Evolutionary conservation across 495 filamentous ascomycete species (phyloP), one percentile per base, ranked within the genome.

Genomic region (Penicillium angulare): DNA sequence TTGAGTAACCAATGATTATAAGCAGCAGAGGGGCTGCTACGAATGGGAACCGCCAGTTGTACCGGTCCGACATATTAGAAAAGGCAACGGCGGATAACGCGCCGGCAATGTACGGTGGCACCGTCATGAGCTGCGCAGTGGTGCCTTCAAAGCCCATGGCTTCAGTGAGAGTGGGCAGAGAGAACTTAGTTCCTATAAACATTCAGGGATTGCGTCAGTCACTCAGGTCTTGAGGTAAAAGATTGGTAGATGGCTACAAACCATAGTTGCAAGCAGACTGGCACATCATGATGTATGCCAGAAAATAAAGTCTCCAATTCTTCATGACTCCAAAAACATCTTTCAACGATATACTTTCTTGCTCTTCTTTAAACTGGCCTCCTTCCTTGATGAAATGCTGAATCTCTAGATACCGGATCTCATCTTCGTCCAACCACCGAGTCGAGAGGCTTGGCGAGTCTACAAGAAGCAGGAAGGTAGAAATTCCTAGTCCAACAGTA

Each of bases 401-500:
- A 10, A 68, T 39, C 20, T 66, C 65, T 5, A 68, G 39, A 38
- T 43, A 68, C 1, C 60, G 55, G 9, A 68, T 64, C 45, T 68
- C 62, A 0, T 65, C 63, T 0, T 45, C 33, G 4, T 50, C 43
- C 8, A 68, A 24, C 65, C 63, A 68, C 3, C 46, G 49, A 1
- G 7, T 27, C 1, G 65, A 64, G 2, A 58, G 20, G 0, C 8
- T 8, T 0, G 65, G 65, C 2, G 65, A 55, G 21, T 68, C 63
- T 9, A 68, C 62, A 3, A 68, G 53, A 0, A 63, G 24, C 33
- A 83, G 86, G 68, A 80, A 88, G 21, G 80, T 77, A 3, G 70
- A 15, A 8, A 78, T 43, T 3, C 83, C 85, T 1, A 88, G 68
- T 5, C 83, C 9, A 1, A 88, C 69, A 3, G 65, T 82, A 4